These are phyloP conservation scores for Mycena filopes DNA, from an alignment of 768 basidiomycete genomes.

Conservation along the genomic window DNA sequence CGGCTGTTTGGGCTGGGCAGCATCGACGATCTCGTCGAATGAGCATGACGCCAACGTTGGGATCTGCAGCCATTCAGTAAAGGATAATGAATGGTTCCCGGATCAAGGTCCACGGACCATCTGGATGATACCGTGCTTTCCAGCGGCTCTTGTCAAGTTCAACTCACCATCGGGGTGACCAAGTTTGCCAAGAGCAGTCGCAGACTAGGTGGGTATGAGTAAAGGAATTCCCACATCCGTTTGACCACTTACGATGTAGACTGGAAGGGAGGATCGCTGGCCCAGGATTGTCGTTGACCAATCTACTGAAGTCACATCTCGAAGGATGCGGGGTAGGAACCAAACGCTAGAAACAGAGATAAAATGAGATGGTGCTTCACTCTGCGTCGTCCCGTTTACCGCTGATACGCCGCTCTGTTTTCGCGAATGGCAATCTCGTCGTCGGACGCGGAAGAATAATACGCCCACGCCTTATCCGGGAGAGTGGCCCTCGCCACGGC, in stretches of 20 bases:
- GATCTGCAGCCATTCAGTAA: constrained; percentile 63
- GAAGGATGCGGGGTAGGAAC: constrained; percentile 76
- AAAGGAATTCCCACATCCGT: constrained; percentile 1
- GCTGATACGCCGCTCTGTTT: constrained; percentile 77
- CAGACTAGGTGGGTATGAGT: constrained; percentile 15
- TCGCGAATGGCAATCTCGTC: constrained; percentile 79
- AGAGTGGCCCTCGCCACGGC: constrained; percentile 73
- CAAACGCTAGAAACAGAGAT: constrained; percentile 53
- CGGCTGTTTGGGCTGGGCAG: constrained; percentile 78
- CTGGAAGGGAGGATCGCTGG: constrained; percentile 65
- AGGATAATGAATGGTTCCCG: constrained; percentile 6
- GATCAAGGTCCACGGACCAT: constrained; percentile 47
- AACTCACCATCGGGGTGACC: constrained; percentile 97
- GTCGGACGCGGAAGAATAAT: constrained; percentile 80
- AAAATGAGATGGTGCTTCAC: not conserved
- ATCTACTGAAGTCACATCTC: constrained; percentile 72
- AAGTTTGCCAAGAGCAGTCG: constrained; percentile 70
- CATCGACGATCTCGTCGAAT: constrained; percentile 95
- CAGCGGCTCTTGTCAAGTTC: constrained; percentile 89
- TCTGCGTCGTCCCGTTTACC: constrained; percentile 46
- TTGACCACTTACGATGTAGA: constrained; percentile 67
- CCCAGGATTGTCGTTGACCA: constrained; percentile 73
- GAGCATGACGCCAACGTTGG: constrained; percentile 96
- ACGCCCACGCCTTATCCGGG: constrained; percentile 78
- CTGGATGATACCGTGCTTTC: constrained; percentile 70